Percentiles rank a stretch among this genome's conserved stretches.
These are phyloP conservation scores for Xylariales sp. DNA, from an alignment of 2,329 filamentous ascomycete species.

Conservation along the genomic window DNA sequence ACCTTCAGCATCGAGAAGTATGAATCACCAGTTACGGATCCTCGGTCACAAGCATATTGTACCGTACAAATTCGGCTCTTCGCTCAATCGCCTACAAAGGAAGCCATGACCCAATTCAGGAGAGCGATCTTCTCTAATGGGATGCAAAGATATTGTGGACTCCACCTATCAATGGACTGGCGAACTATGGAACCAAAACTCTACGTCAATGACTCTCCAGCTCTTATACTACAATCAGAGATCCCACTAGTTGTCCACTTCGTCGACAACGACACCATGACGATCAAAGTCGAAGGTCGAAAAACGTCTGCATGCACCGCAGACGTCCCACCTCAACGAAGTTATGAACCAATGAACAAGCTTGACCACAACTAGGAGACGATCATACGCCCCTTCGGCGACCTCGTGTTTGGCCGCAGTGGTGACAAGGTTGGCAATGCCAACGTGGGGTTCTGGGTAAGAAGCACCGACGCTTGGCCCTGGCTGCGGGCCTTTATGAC, in stretches of 20 bases:
- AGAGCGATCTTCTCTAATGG: constrained; percentile 20
- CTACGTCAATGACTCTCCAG: constrained; percentile 21
- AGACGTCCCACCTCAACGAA: constrained; percentile 15
- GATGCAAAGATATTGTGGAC: constrained; percentile 21
- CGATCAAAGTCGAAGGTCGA: constrained; percentile 14
- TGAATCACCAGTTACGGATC: constrained; percentile 24
- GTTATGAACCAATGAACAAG: constrained; percentile 15
- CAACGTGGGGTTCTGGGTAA: constrained; percentile 20
- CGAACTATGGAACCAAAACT: constrained; percentile 19
- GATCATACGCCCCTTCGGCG: constrained; percentile 23
- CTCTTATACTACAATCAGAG: constrained; percentile 20
- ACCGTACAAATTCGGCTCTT: constrained; percentile 33
- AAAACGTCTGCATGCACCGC: constrained; percentile 9
- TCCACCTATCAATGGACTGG: constrained; percentile 19
- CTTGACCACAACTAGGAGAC: constrained; percentile 13
- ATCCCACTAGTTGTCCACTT: constrained; percentile 17
- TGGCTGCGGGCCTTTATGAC: constrained; percentile 12
- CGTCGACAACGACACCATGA: constrained; percentile 8
- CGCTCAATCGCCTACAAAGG: constrained; percentile 31
- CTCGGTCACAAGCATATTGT: constrained; percentile 26
- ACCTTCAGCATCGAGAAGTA: constrained; percentile 25
- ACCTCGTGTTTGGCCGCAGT: constrained; percentile 26
- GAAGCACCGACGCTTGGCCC: constrained; percentile 14
- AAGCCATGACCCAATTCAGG: constrained; percentile 21
- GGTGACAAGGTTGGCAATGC: constrained; percentile 15